Evolutionary conservation across 169 alveolate species (phyloP).

Genomic region (Eimeria tenella): DNA sequence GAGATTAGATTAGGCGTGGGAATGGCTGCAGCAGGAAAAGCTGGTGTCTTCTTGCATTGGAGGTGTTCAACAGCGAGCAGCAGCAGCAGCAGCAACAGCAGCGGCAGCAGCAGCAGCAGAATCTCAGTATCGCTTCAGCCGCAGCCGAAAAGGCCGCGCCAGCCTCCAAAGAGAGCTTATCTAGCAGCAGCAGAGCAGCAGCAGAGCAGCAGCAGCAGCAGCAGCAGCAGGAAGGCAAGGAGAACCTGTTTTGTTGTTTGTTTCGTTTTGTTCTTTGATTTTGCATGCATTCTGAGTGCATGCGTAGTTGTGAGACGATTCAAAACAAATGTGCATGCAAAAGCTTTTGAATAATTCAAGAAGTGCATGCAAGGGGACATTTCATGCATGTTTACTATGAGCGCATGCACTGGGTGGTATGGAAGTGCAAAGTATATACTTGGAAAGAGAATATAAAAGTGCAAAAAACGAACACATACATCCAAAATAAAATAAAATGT

Average conservation of each 20-base stretch:
- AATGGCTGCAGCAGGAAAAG: no score
- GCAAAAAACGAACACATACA: no score
- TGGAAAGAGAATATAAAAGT: no score
- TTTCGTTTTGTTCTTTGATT: no score
- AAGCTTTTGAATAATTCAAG: no score
- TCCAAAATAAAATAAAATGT: no score
- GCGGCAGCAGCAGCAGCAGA: slow-evolving; percentile 22
- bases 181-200: slow-evolving; percentile 8
- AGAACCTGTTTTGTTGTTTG: background rate
- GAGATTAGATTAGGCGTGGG: no score
- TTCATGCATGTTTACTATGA: no score
- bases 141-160: background rate
- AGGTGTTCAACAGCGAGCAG: background rate
- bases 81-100: background rate
- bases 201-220: slow-evolving; percentile 33
- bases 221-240: background rate
- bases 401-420: no score
- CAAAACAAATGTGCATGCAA: no score
- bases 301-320: background rate
- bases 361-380: no score
- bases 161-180: background rate
- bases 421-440: no score
- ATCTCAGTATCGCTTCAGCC: background rate
- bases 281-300: background rate
- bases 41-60: background rate